Percentiles rank a stretch among this genome's conserved stretches.
phyloP scores from a whole-genome alignment of 306 rosid genomes.

The Trifolium pratense region DNA sequence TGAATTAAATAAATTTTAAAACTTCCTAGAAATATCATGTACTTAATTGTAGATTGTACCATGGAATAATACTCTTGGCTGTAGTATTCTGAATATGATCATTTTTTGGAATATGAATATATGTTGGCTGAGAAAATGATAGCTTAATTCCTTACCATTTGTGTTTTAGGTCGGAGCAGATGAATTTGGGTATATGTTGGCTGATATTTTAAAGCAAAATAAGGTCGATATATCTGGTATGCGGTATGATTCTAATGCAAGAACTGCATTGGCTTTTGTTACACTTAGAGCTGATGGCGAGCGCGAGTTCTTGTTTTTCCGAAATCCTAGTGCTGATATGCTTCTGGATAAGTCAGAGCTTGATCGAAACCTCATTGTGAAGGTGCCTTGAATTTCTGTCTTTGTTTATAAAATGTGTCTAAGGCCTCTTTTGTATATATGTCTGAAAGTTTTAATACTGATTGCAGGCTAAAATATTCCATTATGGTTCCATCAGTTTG shows the following conservation, averaged over 20 bases:
- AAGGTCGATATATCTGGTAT: constrained; percentile 71
- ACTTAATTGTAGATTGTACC: not conserved
- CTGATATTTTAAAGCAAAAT: constrained; percentile 72
- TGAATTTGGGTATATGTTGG: constrained; percentile 88
- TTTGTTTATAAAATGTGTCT: not conserved
- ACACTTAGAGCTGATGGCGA: constrained; percentile 93
- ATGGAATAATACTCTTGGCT: not conserved
- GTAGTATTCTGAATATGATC: not conserved
- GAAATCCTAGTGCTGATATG: constrained; percentile 98
- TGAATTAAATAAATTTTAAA: not conserved
- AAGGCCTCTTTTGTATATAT: not conserved
- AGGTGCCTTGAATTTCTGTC: constrained; percentile 50
- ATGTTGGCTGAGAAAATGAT: not conserved
- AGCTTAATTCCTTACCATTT: constrained; percentile 17
- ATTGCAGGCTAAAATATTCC: constrained; percentile 79
- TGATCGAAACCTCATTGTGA: constrained; percentile 59
- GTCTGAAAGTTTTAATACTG: constrained; percentile 29
- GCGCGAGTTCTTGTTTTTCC: constrained; percentile 93
- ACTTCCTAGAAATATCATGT: not conserved
- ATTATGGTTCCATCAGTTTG: constrained; percentile 95
- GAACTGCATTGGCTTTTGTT: constrained; percentile 92
- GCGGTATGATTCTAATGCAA: constrained; percentile 77
- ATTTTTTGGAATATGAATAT: not conserved
- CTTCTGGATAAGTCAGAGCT: constrained; percentile 83
- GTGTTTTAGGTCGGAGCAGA: constrained; percentile 80